Percentiles rank a stretch among this genome's conserved stretches.
Conservation (phyloP, 2,329 filamentous ascomycete species). For the Cladophialophora psammophila region DNA sequence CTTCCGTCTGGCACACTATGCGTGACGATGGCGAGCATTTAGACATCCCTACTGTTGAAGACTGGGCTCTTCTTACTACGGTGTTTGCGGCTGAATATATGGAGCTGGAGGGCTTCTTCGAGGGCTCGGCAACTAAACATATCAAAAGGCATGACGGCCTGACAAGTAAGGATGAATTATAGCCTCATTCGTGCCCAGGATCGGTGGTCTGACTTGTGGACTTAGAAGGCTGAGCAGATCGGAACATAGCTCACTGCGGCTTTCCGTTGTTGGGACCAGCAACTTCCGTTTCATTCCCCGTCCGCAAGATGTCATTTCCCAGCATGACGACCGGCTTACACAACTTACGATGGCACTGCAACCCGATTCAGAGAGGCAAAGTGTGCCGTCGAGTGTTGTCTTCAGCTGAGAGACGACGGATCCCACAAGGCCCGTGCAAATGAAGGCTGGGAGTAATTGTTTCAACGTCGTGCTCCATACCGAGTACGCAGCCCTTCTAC, state of each 20-base stretch:
- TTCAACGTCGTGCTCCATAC: not conserved
- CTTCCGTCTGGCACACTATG: conserved; percentile 83
- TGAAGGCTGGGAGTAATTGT: not conserved
- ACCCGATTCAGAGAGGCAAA: not conserved
- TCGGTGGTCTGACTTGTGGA: conserved; percentile 16
- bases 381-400: not conserved
- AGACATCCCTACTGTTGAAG: conserved; percentile 78
- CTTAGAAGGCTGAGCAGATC: conserved; percentile 19
- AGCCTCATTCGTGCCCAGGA: conserved; percentile 14
- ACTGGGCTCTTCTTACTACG: conserved; percentile 85
- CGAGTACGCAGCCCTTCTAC: not conserved
- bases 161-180: conserved; percentile 45
- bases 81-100: conserved; percentile 93
- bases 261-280: not conserved
- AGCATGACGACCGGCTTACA: not conserved
- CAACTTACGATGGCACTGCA: not conserved
- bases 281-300: not conserved
- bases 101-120: conserved; percentile 72
- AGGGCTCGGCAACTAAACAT: conserved; percentile 31
- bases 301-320: not conserved
- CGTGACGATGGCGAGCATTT: conserved; percentile 84
- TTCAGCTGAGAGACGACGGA: not conserved
- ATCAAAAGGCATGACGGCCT: conserved; percentile 32
- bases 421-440: not conserved
- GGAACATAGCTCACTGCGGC: not conserved